Evolutionary conservation across 2,329 filamentous ascomycete genomes (phyloP).

Genomic region (Kalmusia sp.): DNA sequence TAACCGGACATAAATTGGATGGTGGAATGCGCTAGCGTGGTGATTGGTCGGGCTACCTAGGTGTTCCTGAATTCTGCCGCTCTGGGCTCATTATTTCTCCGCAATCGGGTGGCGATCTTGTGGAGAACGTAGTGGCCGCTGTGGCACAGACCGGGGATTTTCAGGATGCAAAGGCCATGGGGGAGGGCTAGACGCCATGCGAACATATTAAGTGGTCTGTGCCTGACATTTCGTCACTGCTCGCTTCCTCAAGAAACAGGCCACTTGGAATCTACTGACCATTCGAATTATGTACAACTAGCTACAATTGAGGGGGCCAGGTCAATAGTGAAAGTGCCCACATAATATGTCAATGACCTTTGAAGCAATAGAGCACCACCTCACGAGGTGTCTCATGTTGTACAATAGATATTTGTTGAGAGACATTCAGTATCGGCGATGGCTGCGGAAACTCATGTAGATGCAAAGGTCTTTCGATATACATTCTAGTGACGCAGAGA

Average conservation of each 20-base stretch:
- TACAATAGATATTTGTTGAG: no score
- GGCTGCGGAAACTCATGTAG: no score
- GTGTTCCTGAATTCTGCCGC: slow-evolving; percentile 4
- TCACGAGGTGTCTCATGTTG: no score
- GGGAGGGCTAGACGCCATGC: background rate
- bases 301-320: no score
- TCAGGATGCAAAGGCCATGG: background rate
- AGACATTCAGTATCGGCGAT: no score
- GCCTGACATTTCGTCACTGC: background rate
- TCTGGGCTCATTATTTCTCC: slow-evolving; percentile 1
- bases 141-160: background rate
- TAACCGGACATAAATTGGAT: slow-evolving; percentile 2
- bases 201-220: background rate
- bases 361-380: no score
- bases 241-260: background rate
- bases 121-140: background rate
- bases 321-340: no score
- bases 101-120: background rate
- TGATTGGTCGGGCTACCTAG: background rate
- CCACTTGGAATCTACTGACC: background rate
- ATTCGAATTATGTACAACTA: no score
- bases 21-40: background rate
- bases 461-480: no score
- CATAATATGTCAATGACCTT: no score
- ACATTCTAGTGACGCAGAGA: no score